These are phyloP conservation scores for Podosphaera fusca DNA, from an alignment of 2,329 filamentous ascomycete genomes.

Conservation along the genomic window DNA sequence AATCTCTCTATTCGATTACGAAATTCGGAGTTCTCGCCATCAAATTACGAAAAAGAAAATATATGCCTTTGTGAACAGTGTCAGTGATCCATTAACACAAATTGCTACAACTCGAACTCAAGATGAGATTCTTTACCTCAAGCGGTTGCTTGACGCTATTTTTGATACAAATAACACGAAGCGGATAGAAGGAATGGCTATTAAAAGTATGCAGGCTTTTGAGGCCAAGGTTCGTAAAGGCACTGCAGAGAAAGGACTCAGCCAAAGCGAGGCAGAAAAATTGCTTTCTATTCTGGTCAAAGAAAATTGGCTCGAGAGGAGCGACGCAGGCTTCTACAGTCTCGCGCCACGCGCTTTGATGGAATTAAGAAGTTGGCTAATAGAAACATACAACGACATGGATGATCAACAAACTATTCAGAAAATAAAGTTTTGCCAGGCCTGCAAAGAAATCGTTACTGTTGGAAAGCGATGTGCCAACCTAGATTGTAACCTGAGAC, in stretches of 20 bases:
- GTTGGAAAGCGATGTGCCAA: constrained; percentile 55
- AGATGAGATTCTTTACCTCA: constrained; percentile 77
- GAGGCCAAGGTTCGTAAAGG: constrained; percentile 42
- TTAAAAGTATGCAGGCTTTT: constrained; percentile 57
- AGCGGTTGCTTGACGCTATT: constrained; percentile 71
- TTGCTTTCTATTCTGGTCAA: constrained; percentile 46
- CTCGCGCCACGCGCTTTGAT: constrained; percentile 58
- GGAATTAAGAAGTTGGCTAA: constrained; percentile 64
- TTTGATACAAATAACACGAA: constrained; percentile 72
- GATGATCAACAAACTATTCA: constrained; percentile 37
- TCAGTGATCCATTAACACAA: constrained; percentile 65
- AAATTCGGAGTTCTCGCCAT: constrained; percentile 54
- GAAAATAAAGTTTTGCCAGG: constrained; percentile 67
- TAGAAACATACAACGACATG: constrained; percentile 75
- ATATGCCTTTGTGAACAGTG: constrained; percentile 71
- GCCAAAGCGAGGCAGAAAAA: constrained; percentile 52
- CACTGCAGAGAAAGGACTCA: constrained; percentile 33
- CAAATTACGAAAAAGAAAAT: constrained; percentile 44
- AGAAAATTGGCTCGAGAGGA: constrained; percentile 71
- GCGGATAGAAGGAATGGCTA: constrained; percentile 60
- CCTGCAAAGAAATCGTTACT: constrained; percentile 77
- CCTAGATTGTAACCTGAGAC: constrained; percentile 39
- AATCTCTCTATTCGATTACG: constrained; percentile 62
- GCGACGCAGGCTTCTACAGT: constrained; percentile 45
- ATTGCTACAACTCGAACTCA: constrained; percentile 58